Evolutionary conservation across 2,329 filamentous ascomycete species (phyloP).

Genomic region (Berkeleyomyces basicola): DNA sequence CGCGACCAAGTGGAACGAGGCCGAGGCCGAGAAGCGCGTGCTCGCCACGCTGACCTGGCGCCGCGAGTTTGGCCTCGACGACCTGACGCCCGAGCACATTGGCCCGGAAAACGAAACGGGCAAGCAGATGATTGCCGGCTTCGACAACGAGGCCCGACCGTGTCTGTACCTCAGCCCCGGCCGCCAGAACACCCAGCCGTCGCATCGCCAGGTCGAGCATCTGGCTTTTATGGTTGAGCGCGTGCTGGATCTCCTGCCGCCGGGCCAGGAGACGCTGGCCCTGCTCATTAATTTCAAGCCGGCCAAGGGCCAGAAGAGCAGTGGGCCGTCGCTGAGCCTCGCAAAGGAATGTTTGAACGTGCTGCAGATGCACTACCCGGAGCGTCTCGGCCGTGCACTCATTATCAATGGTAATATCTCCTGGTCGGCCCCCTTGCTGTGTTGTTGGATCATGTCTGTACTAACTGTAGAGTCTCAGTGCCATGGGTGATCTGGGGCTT

Average conservation of each 20-base stretch:
- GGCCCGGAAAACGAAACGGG: slow-evolving; percentile 90
- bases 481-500: slow-evolving; percentile 86
- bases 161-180: slow-evolving; percentile 84
- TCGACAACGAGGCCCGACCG: slow-evolving; percentile 68
- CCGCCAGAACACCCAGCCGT: slow-evolving; percentile 79
- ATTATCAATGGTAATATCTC: slow-evolving; percentile 61
- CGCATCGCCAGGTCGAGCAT: slow-evolving; percentile 78
- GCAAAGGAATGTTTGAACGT: slow-evolving; percentile 77
- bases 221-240: slow-evolving; percentile 92
- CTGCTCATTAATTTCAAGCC: slow-evolving; percentile 86
- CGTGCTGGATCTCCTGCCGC: slow-evolving; percentile 70
- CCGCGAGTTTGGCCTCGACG: slow-evolving; percentile 71
- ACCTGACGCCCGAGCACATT: slow-evolving; percentile 71
- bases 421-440: background rate
- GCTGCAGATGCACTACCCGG: slow-evolving; percentile 88
- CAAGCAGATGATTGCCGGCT: slow-evolving; percentile 82
- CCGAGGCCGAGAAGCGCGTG: slow-evolving; percentile 63
- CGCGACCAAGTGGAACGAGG: slow-evolving; percentile 75
- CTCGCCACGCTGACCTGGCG: slow-evolving; percentile 73
- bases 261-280: slow-evolving; percentile 72
- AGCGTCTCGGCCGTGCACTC: slow-evolving; percentile 73
- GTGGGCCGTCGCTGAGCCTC: slow-evolving; percentile 53
- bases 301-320: slow-evolving; percentile 56
- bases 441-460: background rate
- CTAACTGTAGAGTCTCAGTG: slow-evolving; percentile 31